A percentile compares a stretch with the other conserved stretches of the same genome.
These are phyloP conservation scores for Colletotrichum cereale DNA, from an alignment of 2,329 filamentous ascomycete species.

Conservation along the genomic window DNA sequence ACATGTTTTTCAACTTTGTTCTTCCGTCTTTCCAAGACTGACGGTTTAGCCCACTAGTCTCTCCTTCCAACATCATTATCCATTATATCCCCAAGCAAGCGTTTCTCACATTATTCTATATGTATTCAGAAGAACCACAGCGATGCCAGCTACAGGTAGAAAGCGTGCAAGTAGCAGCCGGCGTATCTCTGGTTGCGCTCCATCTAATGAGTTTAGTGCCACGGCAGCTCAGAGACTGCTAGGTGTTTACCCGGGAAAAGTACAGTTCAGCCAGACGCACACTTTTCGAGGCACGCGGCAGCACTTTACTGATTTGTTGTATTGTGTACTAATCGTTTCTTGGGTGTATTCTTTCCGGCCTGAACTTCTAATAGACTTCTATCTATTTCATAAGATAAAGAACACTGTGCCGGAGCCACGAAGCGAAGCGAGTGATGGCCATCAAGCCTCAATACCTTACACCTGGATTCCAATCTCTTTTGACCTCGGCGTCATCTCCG, in stretches of 20 bases:
- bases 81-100: neutral
- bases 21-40: neutral
- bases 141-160: conserved; percentile 8
- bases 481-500: neutral
- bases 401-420: neutral
- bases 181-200: neutral
- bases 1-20: too few relatives aligned
- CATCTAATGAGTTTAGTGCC: neutral
- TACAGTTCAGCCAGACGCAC: neutral
- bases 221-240: neutral
- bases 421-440: neutral
- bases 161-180: neutral
- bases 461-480: neutral
- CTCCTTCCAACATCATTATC: neutral
- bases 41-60: neutral
- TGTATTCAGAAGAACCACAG: neutral
- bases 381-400: neutral
- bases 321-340: neutral
- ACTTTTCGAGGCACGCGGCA: neutral
- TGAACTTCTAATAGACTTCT: fast-evolving
- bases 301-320: neutral
- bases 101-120: neutral
- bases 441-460: neutral
- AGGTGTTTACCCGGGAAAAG: conserved; percentile 4
- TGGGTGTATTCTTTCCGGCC: too few relatives aligned